phyloP scores from a whole-genome alignment of 2,329 filamentous ascomycete genomes.

The Chaetomiaceae sp. region DNA sequence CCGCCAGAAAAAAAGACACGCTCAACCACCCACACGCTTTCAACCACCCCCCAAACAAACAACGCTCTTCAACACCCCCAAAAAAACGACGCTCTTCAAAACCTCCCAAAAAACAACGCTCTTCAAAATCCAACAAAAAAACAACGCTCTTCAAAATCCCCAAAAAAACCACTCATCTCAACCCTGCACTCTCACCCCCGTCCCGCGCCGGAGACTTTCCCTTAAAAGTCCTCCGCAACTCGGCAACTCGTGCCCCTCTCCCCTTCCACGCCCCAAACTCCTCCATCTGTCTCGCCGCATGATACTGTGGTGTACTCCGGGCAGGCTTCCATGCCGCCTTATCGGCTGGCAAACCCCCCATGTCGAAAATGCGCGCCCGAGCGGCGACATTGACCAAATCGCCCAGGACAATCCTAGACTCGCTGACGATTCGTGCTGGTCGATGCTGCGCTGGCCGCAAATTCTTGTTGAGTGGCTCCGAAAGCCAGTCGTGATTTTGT shows the following conservation, averaged over 20 bases:
- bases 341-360: slow-evolving; percentile 53
- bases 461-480: slow-evolving; percentile 51
- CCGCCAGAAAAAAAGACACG: no score
- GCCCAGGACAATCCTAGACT: slow-evolving; percentile 59
- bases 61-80: no score
- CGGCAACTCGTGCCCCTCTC: slow-evolving; percentile 58
- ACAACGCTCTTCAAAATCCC: no score
- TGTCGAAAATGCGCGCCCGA: slow-evolving; percentile 53
- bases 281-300: slow-evolving; percentile 60
- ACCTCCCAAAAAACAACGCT: no score
- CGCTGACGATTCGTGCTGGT: slow-evolving; percentile 54
- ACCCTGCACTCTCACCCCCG: no score
- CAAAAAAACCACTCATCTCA: no score
- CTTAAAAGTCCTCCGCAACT: no score
- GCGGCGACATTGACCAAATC: slow-evolving; percentile 60
- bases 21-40: no score
- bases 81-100: no score
- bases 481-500: slow-evolving; percentile 55
- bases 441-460: slow-evolving; percentile 40
- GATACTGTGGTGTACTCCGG: slow-evolving; percentile 59
- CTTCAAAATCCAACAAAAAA: no score
- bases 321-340: slow-evolving; percentile 63
- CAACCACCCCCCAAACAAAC: no score
- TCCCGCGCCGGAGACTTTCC: no score
- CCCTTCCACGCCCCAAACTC: slow-evolving; percentile 58